Base-by-base conservation (phyloP, 2,329 filamentous ascomycete genomes). In the Pseudocercospora cruenta region DNA sequence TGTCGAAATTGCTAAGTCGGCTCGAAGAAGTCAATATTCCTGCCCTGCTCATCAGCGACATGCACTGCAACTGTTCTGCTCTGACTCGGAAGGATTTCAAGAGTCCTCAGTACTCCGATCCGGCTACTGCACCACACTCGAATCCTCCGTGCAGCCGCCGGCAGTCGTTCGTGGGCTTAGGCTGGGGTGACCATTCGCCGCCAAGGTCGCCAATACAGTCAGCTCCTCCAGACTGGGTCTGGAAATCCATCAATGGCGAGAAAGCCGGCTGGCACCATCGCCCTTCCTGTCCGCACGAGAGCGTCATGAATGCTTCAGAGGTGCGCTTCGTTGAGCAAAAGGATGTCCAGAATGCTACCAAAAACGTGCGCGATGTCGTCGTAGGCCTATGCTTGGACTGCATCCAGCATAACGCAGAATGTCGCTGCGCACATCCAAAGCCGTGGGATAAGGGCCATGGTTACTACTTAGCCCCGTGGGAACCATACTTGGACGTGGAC, bases 331-430 rank as follows among this genome's bases (percentile, higher is more conserved):
- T 51, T 2, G 21, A 51, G 26, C 54, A 59, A 4, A 8, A 54
- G 33, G 49, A 60, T 43, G 36, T 51, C 8, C 19, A 28, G 6
- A 21, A 1, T 8, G 19, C 53, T 4, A 28, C 51, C 19, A 22
- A 64, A 8, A 53, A 45, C 16, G 45, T 67, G 9, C 43, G 54
- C 12, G 19, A 33, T 0, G 9, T 58, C 4, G 45, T 58, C 28
- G 43, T 49, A 4, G 67, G 67, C 1, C 53, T 67, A 3, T 69
- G 64, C 22, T 26, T 69, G 24, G 67, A 69, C 21, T 69, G 67
- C 51, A 33, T 67, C 14, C 43, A 55, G 14, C 12, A 47, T 12
- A 21, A 33, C 0, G 60, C 60, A 14, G 55, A 12, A 9, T 58
- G 55, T 28, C 55, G 55, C 19, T 5, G 19, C 5, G 19, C 19